Conservation (phyloP, 2,329 filamentous ascomycete genomes). For the Ceratocystis variospora region DNA sequence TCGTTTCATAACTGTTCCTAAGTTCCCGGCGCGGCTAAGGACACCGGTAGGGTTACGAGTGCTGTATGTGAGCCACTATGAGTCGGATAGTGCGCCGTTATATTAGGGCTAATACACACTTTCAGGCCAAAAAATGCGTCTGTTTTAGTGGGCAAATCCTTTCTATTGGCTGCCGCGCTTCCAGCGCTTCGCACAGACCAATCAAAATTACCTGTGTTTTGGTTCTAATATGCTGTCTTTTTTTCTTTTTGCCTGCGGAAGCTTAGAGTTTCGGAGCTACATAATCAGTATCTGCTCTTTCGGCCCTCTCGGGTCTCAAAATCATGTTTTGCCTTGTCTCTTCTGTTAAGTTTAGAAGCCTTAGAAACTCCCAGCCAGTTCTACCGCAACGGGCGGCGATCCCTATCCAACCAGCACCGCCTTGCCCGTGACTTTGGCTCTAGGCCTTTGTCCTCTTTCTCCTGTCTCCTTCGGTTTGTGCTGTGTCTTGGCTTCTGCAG, state of each 20-base stretch:
- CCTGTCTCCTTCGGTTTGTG: background rate
- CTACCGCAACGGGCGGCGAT: background rate
- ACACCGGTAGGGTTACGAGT: background rate
- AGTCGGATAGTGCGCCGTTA: too few relatives aligned
- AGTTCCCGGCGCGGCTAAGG: background rate
- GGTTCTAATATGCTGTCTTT: background rate
- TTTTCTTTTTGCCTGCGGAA: background rate
- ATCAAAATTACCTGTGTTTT: background rate
- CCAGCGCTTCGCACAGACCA: background rate
- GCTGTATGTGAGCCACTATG: background rate
- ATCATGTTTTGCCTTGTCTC: background rate
- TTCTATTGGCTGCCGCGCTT: background rate
- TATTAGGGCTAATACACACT: too few relatives aligned
- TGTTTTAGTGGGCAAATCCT: background rate
- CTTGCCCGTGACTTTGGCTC: background rate
- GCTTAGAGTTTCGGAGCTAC: background rate
- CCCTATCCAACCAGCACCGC: too few relatives aligned
- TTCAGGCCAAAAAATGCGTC: background rate
- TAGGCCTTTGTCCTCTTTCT: background rate
- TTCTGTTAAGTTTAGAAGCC: background rate
- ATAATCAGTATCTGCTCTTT: too few relatives aligned
- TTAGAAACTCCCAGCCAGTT: background rate
- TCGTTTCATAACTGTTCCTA: background rate
- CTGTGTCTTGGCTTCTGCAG: background rate
- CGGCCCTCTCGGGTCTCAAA: background rate